Percentiles rank a stretch among this genome's conserved stretches.
Conservation (phyloP, 345 rosid species). For the Isatis tinctoria region DNA sequence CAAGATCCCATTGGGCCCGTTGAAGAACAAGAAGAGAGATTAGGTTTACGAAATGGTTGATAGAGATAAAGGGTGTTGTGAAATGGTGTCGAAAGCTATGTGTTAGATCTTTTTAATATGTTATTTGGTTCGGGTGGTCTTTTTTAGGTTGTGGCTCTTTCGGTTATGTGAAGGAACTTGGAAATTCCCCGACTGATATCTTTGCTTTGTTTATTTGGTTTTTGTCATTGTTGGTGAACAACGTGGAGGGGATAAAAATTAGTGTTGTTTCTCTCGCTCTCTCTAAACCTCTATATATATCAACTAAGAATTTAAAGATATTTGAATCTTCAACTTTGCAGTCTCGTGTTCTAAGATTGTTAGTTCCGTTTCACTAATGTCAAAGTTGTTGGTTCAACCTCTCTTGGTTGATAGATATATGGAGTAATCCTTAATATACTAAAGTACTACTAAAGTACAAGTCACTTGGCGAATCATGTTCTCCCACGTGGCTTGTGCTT, state of each 20-base stretch:
- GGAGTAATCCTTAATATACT: too few relatives aligned
- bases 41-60: constrained; percentile 30
- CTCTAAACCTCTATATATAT: background rate
- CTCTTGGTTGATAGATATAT: too few relatives aligned
- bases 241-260: constrained; percentile 10
- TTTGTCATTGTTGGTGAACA: constrained; percentile 16
- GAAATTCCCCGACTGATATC: constrained; percentile 1
- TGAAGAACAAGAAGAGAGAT: constrained; percentile 68
- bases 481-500: too few relatives aligned
- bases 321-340: background rate
- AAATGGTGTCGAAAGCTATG: constrained; percentile 16
- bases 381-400: background rate
- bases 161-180: constrained; percentile 32
- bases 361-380: background rate
- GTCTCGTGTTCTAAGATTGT: background rate
- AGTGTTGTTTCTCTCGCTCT: background rate
- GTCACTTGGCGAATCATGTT: too few relatives aligned
- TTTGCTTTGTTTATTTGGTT: background rate
- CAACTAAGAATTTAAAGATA: background rate
- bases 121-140: background rate
- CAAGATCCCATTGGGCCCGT: constrained; percentile 64
- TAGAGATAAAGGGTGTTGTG: constrained; percentile 25
- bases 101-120: constrained; percentile 9
- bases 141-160: constrained; percentile 4
- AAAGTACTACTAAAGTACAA: too few relatives aligned